phyloP scores from a whole-genome alignment of 768 basidiomycete genomes.

The Rossbeevera mucosa region DNA sequence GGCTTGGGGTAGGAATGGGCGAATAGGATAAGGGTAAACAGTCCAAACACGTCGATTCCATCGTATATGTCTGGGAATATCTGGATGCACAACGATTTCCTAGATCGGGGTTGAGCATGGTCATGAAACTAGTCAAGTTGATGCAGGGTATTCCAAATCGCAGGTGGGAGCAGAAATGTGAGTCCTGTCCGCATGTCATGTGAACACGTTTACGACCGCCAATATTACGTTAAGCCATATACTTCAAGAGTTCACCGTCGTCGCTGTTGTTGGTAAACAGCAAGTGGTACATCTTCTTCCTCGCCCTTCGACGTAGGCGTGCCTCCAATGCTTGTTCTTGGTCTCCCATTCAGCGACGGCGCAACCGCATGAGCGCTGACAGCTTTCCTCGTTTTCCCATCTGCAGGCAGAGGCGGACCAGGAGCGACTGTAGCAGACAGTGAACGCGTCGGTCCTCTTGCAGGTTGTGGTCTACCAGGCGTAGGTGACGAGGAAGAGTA shows the following conservation, averaged over 20 bases:
- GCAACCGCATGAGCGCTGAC: conserved; percentile 59
- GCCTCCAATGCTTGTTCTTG: conserved; percentile 37
- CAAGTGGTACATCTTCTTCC: conserved; percentile 79
- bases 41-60: conserved; percentile 18
- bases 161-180: not conserved
- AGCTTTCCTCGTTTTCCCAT: conserved; percentile 61
- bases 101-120: conserved; percentile 21
- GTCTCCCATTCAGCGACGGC: conserved; percentile 33
- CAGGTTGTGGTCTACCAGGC: conserved; percentile 22
- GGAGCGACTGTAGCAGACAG: conserved; percentile 60
- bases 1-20: conserved; percentile 19
- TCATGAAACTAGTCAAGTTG: conserved; percentile 1
- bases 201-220: conserved; percentile 6
- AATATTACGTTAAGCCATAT: not conserved
- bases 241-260: conserved; percentile 37
- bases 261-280: conserved; percentile 74
- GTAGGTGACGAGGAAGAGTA: conserved; percentile 31
- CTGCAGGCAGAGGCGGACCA: conserved; percentile 31
- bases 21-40: conserved; percentile 23
- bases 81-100: conserved; percentile 20
- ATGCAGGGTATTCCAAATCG: conserved; percentile 6
- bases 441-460: conserved; percentile 59
- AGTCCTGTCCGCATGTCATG: conserved; percentile 3
- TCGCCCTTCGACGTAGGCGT: conserved; percentile 38
- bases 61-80: conserved; percentile 22